A percentile compares a stretch with the other conserved stretches of the same genome.
Conservation (phyloP, 2,329 filamentous ascomycete genomes). For the Epichloe glyceriae region DNA sequence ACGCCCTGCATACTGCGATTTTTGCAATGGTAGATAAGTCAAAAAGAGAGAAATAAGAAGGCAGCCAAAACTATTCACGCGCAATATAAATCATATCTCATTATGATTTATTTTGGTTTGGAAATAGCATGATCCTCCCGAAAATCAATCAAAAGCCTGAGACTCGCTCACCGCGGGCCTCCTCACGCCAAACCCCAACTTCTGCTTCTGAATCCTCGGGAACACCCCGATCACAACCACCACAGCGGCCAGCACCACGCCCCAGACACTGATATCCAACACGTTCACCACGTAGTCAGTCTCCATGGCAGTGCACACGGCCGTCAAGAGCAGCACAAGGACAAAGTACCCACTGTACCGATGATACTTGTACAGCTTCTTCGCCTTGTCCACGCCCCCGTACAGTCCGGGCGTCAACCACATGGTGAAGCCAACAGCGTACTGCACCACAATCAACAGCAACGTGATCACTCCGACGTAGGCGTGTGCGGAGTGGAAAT, state of each 20-base stretch:
- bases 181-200: conserved; percentile 25
- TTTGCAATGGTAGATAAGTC: no score
- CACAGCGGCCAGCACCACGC: conserved; percentile 50
- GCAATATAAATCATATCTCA: neutral
- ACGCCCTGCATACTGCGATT: no score
- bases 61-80: no score
- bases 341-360: conserved; percentile 63
- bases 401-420: conserved; percentile 65
- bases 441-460: conserved; percentile 57
- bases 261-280: conserved; percentile 65
- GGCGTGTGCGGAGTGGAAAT: conserved; percentile 72
- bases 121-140: neutral
- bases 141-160: neutral
- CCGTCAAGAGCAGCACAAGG: conserved; percentile 57
- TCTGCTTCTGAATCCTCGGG: conserved; percentile 68
- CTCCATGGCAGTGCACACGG: conserved; percentile 60
- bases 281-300: conserved; percentile 61
- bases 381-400: conserved; percentile 67
- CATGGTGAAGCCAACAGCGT: conserved; percentile 68
- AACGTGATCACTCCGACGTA: conserved; percentile 71
- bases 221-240: conserved; percentile 60
- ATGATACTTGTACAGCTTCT: conserved; percentile 83
- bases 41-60: no score
- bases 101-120: neutral
- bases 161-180: neutral